Evolutionary conservation across 75 land plant genomes (phyloP).

Genomic region (Azolla pinnata): DNA sequence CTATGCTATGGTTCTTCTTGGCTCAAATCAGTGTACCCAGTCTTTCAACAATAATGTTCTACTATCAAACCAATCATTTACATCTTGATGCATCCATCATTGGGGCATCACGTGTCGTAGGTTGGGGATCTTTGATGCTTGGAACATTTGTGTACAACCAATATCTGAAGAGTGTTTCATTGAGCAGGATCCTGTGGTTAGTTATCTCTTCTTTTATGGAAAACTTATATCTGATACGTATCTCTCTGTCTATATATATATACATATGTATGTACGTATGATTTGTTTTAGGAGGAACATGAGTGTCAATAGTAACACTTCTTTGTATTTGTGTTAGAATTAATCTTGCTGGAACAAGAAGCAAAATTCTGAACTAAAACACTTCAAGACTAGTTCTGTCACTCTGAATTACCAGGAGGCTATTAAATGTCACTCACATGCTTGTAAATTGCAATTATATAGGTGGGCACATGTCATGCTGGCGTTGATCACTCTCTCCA

Average conservation of each 20-base stretch:
- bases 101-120: conserved; percentile 65
- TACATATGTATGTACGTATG: no score
- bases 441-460: neutral
- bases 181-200: conserved; percentile 58
- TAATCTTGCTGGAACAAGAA: no score
- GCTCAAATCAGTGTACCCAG: conserved; percentile 58
- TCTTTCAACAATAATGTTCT: conserved; percentile 76
- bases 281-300: no score
- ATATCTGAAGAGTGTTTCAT: conserved; percentile 40
- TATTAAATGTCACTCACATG: no score
- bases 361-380: no score
- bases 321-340: no score
- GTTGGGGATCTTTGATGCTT: conserved; percentile 73
- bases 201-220: conserved; percentile 3
- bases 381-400: no score
- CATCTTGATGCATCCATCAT: conserved; percentile 63
- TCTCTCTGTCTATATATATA: no score
- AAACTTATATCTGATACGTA: no score
- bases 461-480: conserved; percentile 59
- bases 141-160: conserved; percentile 69
- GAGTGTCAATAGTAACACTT: no score
- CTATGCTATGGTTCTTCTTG: conserved; percentile 86
- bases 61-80: conserved; percentile 63
- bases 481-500: conserved; percentile 34
- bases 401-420: no score